Conservation (phyloP, 129 eudicot genomes). For the Glebionis coronaria region DNA sequence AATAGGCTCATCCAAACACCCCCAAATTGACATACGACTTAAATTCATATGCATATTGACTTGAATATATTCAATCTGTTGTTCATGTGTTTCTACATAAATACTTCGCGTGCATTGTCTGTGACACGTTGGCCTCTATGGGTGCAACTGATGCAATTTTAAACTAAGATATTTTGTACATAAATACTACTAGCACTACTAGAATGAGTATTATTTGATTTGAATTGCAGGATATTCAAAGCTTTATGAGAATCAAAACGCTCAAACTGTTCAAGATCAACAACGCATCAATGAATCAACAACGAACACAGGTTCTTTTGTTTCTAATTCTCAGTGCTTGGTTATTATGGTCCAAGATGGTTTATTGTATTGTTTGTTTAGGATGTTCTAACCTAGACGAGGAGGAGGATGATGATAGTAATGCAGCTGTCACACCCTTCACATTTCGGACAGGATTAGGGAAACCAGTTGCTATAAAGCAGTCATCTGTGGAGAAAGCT, state of each 20-base stretch:
- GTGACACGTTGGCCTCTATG: too few relatives aligned
- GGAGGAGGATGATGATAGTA: constrained; percentile 1
- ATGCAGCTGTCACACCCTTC: constrained; percentile 24
- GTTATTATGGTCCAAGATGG: too few relatives aligned
- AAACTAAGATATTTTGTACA: too few relatives aligned
- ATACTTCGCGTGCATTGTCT: too few relatives aligned
- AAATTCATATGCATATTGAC: too few relatives aligned
- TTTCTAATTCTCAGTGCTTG: not conserved
- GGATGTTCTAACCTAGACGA: constrained; percentile 34
- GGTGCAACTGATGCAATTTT: too few relatives aligned
- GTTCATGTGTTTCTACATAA: too few relatives aligned
- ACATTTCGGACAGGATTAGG: constrained; percentile 43
- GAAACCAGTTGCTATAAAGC: constrained; percentile 44
- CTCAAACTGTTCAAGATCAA: not conserved
- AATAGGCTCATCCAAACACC: too few relatives aligned
- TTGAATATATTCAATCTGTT: too few relatives aligned
- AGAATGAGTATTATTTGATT: not conserved
- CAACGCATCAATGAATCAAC: too few relatives aligned
- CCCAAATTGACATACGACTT: too few relatives aligned
- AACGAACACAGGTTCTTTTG: constrained; percentile 30
- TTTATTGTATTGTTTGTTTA: constrained; percentile 17
- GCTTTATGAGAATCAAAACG: constrained; percentile 11
- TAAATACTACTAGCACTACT: not conserved
- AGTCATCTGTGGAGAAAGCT: constrained; percentile 61
- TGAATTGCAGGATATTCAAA: constrained; percentile 35